Percentiles rank a stretch among this genome's conserved stretches.
phyloP scores from a whole-genome alignment of 306 rosid species.

The Quercus cerris region DNA sequence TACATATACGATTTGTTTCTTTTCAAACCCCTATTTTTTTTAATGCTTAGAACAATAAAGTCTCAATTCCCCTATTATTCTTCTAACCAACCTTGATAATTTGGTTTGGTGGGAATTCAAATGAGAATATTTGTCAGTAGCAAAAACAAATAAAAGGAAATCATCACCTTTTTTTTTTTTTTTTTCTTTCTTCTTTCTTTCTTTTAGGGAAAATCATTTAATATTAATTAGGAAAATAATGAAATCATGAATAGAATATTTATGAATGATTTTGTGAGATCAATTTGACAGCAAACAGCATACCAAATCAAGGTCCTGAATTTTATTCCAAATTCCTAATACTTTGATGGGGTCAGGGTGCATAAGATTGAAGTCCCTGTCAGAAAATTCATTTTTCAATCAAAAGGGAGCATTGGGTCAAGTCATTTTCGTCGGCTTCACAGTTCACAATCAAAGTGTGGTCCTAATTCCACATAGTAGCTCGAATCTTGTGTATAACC shows the following conservation, averaged over 20 bases:
- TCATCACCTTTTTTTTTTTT: no score
- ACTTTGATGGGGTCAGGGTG: neutral
- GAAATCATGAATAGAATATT: neutral
- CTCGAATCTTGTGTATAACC: conserved; percentile 16
- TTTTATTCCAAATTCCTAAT: neutral
- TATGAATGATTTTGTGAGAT: neutral
- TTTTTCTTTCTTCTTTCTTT: no score
- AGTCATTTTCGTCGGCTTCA: neutral
- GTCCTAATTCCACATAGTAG: conserved; percentile 12
- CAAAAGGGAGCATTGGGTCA: conserved; percentile 9
- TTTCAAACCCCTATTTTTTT: no score
- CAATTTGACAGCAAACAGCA: neutral
- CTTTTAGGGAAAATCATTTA: no score
- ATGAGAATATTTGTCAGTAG: no score
- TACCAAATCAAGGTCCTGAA: neutral
- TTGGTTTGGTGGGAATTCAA: no score
- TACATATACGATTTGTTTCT: no score
- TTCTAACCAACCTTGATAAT: no score
- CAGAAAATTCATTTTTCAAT: neutral
- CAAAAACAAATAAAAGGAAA: no score
- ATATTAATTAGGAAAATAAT: neutral
- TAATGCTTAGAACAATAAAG: no score
- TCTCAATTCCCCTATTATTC: no score
- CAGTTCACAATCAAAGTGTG: neutral
- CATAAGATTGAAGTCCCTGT: neutral